Evolutionary conservation across 805 yeast species (phyloP), one percentile per base, ranked within the genome.

Genomic region (Yarrowia osloensis): DNA sequence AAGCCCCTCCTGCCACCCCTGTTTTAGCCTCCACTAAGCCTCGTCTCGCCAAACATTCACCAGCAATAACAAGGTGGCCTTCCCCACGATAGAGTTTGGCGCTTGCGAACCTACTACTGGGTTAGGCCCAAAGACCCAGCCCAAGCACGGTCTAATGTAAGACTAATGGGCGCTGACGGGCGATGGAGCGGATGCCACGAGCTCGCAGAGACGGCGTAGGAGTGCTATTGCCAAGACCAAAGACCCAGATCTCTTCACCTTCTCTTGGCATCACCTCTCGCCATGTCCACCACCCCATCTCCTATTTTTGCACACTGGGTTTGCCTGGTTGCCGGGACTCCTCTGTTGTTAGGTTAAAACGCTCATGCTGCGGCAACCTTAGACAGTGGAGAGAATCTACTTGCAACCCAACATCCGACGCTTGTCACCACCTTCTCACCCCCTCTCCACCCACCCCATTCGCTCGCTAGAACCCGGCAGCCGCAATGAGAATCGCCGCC

Each of bases 351-450:
- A 50, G 57, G 57, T 50, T 50, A 50, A 50, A 50, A 50, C 57
- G 57, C 57, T 50, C 57, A 50, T 50, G 61, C 61, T 54, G 61
- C 61, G 61, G 61, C 44, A 35, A 54, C 42, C 44, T 54, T 54
- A 54, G 44, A 54, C 21, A 9, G 15, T 15, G 29, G 17, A 12
- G 54, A 15, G 55, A 29, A 29, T 11, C 37, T 12, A 19, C n/a
- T 11, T 19, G 29, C 37, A 26, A 29, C 24, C 55, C 35, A 46
- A 46, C n/a, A n/a, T n/a, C 31, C 33, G 19, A 26, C 13, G 13
- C 55, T 50, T 28, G 31, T 28, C 28, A 26, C 33, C 54, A 28
- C 17, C 54, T 28, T n/a, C 31, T 31, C 28, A 12, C 39, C 31
- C 57, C n/a, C n/a, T n/a, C n/a, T 4, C 28, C 28, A 13, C 40